A percentile compares a stretch with the other conserved stretches of the same genome.
These are phyloP conservation scores for Ceratocystis huliohia DNA, from an alignment of 2,329 filamentous ascomycete species.

Conservation along the genomic window DNA sequence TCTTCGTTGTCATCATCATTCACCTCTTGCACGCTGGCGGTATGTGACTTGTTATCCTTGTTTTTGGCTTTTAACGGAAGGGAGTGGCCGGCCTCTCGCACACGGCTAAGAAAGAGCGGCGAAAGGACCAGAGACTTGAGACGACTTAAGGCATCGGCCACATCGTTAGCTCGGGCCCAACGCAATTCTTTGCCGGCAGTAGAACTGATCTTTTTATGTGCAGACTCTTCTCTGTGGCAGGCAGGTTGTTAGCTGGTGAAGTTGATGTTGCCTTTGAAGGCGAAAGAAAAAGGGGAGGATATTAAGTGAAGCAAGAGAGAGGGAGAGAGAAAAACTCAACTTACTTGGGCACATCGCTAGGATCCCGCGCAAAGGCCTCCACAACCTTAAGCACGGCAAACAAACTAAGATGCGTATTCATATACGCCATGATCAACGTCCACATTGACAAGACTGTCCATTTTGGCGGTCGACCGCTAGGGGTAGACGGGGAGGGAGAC, in stretches of 20 bases:
- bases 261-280: neutral
- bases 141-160: conserved; percentile 10
- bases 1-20: neutral
- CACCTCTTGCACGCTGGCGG: neutral
- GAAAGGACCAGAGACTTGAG: conserved; percentile 19
- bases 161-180: conserved; percentile 28
- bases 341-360: conserved; percentile 20
- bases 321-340: neutral
- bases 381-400: conserved; percentile 19
- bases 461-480: conserved; percentile 41
- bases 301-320: neutral
- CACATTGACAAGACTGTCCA: conserved; percentile 43
- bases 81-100: neutral
- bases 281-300: neutral
- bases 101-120: conserved; percentile 14
- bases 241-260: neutral
- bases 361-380: conserved; percentile 17
- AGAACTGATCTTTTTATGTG: conserved; percentile 44
- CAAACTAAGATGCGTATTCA: conserved; percentile 42
- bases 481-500: conserved; percentile 25
- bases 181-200: conserved; percentile 47
- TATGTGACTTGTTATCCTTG: neutral
- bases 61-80: conserved; percentile 7
- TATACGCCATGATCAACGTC: conserved; percentile 43
- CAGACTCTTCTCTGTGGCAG: conserved; percentile 40